Evolutionary conservation across 768 basidiomycete species (phyloP).

Genomic region (Candolleomyces eurysporus): DNA sequence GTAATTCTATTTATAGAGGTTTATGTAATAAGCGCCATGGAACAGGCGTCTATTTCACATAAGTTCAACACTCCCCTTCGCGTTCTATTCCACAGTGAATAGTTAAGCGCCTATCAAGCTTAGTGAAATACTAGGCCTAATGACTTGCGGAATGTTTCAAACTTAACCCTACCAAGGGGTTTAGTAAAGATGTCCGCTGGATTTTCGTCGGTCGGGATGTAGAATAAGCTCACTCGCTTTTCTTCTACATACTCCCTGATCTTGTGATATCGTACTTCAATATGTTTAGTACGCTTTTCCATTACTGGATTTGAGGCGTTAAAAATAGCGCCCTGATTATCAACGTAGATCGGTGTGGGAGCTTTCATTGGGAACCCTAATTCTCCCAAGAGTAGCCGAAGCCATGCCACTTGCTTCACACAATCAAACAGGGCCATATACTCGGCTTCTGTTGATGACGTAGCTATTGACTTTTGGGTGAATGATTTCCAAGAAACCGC

Average conservation of each 20-base stretch:
- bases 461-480: slow-evolving; percentile 15
- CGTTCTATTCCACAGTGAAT: background rate
- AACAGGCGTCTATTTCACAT: background rate
- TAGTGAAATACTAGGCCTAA: background rate
- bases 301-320: slow-evolving; percentile 8
- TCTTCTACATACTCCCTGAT: slow-evolving; percentile 20
- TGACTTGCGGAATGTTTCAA: slow-evolving; percentile 1
- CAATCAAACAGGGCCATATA: slow-evolving; percentile 19
- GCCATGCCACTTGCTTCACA: slow-evolving; percentile 12
- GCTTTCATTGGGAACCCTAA: background rate
- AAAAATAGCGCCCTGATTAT: slow-evolving; percentile 15
- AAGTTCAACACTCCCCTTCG: slow-evolving; percentile 2
- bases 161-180: slow-evolving; percentile 3
- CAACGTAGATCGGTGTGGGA: background rate
- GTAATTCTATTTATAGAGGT: too few species aligned
- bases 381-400: slow-evolving; percentile 3
- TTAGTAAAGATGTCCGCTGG: slow-evolving; percentile 43
- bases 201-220: slow-evolving; percentile 27
- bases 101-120: background rate
- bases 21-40: too few species aligned
- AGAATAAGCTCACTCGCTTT: slow-evolving; percentile 15
- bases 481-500: slow-evolving; percentile 16
- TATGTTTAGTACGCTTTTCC: slow-evolving; percentile 24
- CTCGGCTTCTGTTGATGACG: slow-evolving; percentile 23
- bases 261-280: slow-evolving; percentile 26